phyloP scores from a whole-genome alignment of 805 yeast species.

The Ogataea glucozyma region DNA sequence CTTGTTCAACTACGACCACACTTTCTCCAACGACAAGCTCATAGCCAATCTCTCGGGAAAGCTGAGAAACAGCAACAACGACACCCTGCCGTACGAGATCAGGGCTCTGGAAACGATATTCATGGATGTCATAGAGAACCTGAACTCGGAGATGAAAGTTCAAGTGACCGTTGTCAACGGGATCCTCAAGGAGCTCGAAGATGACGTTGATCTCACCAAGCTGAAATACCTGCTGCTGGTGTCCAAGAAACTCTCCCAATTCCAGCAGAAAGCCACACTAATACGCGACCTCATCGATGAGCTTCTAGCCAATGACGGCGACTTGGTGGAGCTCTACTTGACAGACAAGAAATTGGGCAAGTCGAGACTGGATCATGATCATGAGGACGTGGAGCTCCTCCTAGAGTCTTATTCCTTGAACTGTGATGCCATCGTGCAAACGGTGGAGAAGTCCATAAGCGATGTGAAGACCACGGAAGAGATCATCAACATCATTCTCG shows the following conservation, averaged over 20 bases:
- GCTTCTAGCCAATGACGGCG: constrained; percentile 83
- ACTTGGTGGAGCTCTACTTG: constrained; percentile 75
- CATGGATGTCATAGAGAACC: constrained; percentile 72
- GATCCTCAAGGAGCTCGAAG: constrained; percentile 75
- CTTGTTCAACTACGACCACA: constrained; percentile 47
- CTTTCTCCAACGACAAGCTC: constrained; percentile 47
- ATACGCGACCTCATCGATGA: constrained; percentile 86
- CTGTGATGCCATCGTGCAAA: constrained; percentile 92
- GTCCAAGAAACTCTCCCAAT: constrained; percentile 79
- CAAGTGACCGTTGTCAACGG: constrained; percentile 75
- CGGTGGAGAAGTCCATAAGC: constrained; percentile 71
- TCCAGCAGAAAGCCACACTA: constrained; percentile 78
- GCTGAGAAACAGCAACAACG: constrained; percentile 37
- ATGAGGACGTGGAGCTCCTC: constrained; percentile 85
- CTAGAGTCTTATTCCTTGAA: constrained; percentile 89
- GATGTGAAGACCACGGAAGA: constrained; percentile 93
- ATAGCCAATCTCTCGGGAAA: constrained; percentile 43
- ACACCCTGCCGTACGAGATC: constrained; percentile 76
- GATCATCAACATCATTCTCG: constrained; percentile 87
- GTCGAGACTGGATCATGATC: constrained; percentile 59
- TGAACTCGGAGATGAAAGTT: constrained; percentile 84
- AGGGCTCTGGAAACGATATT: constrained; percentile 87
- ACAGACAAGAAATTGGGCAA: constrained; percentile 54
- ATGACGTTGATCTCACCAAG: constrained; percentile 76
- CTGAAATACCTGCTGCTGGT: constrained; percentile 78